Percentiles rank a stretch among this genome's conserved stretches.
Evolutionary conservation across 176 grass and related monocot genomes (phyloP).

Genomic region (Hyparrhenia diplandra): DNA sequence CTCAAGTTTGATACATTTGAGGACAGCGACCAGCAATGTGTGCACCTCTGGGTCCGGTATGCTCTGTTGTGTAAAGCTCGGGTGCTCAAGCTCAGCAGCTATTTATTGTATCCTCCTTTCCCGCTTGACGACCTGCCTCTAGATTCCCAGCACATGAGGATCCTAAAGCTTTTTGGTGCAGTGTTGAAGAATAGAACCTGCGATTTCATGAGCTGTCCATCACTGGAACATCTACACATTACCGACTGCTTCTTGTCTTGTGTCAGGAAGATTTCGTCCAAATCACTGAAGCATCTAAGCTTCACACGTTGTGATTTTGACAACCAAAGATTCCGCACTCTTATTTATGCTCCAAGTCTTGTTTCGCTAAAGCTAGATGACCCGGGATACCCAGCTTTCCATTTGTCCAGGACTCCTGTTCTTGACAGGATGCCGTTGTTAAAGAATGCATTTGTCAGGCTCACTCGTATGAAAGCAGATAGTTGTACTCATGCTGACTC

Average conservation of each 20-base stretch:
- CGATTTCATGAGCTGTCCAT: background rate
- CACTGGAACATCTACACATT: background rate
- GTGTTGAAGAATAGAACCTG: background rate
- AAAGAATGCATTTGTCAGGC: no score
- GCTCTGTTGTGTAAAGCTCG: background rate
- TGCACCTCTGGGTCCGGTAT: background rate
- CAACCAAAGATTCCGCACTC: no score
- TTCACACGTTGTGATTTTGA: no score
- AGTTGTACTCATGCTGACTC: no score
- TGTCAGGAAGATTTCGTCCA: slow-evolving; percentile 2
- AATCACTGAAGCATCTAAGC: no score
- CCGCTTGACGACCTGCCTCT: background rate
- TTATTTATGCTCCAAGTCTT: no score
- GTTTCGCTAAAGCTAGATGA: no score
- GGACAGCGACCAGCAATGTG: background rate
- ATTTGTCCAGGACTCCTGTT: no score
- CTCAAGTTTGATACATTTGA: background rate
- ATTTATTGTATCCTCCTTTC: background rate
- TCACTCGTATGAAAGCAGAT: no score
- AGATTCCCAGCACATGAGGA: background rate
- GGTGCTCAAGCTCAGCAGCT: background rate
- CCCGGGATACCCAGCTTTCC: no score
- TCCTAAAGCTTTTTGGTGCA: background rate
- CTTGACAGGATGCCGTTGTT: no score
- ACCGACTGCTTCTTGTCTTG: background rate